A percentile compares a stretch with the other conserved stretches of the same genome.
Conservation (phyloP, 345 rosid genomes). For the Dipteronia sinensis region DNA sequence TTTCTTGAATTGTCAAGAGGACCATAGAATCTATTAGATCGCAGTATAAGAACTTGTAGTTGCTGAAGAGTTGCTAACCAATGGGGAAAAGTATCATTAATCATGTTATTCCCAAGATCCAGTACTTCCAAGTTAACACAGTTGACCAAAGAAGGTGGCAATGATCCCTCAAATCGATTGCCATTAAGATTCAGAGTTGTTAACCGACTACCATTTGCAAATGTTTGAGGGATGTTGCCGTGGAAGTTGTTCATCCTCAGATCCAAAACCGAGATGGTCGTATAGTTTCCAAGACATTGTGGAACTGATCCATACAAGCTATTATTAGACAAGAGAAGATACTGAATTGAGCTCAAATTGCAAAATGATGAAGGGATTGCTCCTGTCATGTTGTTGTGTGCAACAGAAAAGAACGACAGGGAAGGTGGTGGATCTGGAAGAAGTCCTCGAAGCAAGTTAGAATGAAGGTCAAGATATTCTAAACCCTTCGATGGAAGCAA, state of each 20-base stretch:
- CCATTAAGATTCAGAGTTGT: too few species aligned
- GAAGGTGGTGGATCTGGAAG: neutral
- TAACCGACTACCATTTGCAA: too few species aligned
- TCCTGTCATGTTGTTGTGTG: too few species aligned
- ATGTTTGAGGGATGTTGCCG: too few species aligned
- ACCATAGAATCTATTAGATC: conserved; percentile 6
- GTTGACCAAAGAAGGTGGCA: too few species aligned
- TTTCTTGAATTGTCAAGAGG: neutral
- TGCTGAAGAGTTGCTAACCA: neutral
- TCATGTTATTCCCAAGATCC: neutral
- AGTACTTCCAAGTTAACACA: neutral
- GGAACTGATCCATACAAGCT: too few species aligned
- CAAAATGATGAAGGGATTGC: too few species aligned
- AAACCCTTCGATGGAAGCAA: neutral
- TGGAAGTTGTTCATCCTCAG: too few species aligned
- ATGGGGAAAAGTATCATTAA: neutral
- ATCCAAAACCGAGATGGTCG: too few species aligned
- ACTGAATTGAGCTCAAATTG: neutral
- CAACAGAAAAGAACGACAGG: neutral
- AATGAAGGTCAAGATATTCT: neutral
- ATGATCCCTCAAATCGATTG: too few species aligned
- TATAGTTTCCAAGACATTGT: too few species aligned
- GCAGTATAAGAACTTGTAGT: neutral
- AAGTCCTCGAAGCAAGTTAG: neutral
- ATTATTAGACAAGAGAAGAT: too few species aligned